These are phyloP conservation scores for Fusarium sp. DNA, from an alignment of 2,329 filamentous ascomycete species.

Conservation along the genomic window DNA sequence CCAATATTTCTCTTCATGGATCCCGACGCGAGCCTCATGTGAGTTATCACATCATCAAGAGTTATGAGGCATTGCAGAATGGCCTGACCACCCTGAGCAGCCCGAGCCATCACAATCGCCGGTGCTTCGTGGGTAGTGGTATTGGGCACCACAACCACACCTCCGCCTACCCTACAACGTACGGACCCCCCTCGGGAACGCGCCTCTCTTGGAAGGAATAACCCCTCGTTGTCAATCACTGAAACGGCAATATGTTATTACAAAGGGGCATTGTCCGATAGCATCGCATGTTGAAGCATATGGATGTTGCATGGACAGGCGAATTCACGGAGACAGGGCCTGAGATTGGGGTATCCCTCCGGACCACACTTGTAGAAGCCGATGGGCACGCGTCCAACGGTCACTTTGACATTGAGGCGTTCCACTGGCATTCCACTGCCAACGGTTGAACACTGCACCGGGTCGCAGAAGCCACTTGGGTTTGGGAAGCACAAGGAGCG, in stretches of 20 bases:
- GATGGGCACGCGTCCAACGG: neutral
- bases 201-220: too few species aligned
- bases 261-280: neutral
- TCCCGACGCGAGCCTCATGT: neutral
- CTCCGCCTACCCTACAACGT: neutral
- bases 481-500: neutral
- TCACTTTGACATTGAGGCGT: neutral
- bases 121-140: neutral
- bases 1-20: neutral
- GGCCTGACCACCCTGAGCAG: neutral
- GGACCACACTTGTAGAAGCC: neutral
- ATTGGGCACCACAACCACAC: neutral
- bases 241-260: neutral
- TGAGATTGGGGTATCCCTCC: neutral
- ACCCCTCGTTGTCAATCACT: neutral
- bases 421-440: constrained; percentile 6
- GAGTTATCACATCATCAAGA: neutral
- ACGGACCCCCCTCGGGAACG: too few species aligned
- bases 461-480: neutral
- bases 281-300: neutral
- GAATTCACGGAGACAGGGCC: neutral
- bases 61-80: neutral
- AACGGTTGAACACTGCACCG: constrained; percentile 6
- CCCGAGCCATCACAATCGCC: neutral
- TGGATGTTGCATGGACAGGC: neutral